A percentile compares a stretch with the other conserved stretches of the same genome.
Conservation (phyloP, 129 eudicot species). For the Ambrosia trifida region DNA sequence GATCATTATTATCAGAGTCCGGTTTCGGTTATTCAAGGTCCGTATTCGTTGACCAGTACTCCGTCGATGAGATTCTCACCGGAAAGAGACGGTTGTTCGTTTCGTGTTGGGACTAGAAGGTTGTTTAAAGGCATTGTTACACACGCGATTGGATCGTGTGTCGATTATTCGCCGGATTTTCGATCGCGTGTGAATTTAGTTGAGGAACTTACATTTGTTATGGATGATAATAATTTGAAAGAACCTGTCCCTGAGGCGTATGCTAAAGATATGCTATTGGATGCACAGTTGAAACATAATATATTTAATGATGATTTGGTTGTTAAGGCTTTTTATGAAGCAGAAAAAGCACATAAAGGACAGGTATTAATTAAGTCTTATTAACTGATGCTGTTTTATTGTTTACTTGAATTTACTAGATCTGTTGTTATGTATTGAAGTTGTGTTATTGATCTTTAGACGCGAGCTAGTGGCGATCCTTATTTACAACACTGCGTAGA, state of each 20-base stretch:
- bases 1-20: constrained; percentile 89
- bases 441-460: constrained; percentile 41
- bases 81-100: constrained; percentile 41
- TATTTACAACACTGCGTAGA: constrained; percentile 94
- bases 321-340: constrained; percentile 76
- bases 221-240: constrained; percentile 61
- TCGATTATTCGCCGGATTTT: constrained; percentile 53
- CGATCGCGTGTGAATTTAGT: constrained; percentile 17
- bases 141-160: constrained; percentile 65
- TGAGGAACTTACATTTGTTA: constrained; percentile 75
- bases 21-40: constrained; percentile 76
- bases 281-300: constrained; percentile 65
- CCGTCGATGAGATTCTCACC: constrained; percentile 52
- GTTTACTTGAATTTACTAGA: background rate
- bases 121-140: constrained; percentile 51
- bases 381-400: background rate
- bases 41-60: constrained; percentile 43
- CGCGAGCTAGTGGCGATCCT: constrained; percentile 90
- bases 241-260: constrained; percentile 40
- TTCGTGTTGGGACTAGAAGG: constrained; percentile 46
- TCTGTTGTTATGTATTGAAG: constrained; percentile 9
- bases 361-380: constrained; percentile 43
- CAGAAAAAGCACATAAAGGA: constrained; percentile 95
- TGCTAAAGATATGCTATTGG: constrained; percentile 55
- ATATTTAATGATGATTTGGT: constrained; percentile 65